These are phyloP conservation scores for Cryphonectria parasitica DNA, from an alignment of 2,329 filamentous ascomycete genomes.

Conservation along the genomic window DNA sequence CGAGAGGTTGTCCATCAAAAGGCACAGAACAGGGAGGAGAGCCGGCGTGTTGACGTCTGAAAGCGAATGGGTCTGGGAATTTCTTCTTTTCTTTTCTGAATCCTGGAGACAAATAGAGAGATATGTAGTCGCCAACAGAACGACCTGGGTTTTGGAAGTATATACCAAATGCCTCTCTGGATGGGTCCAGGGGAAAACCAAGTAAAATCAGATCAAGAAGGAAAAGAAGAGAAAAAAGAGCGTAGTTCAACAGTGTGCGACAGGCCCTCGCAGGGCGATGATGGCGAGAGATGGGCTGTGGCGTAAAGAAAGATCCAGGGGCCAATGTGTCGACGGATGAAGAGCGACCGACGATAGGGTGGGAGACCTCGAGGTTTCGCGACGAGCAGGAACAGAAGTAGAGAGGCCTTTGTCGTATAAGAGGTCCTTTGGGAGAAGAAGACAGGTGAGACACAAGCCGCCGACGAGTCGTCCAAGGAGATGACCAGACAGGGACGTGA, in stretches of 20 bases:
- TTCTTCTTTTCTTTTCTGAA: neutral
- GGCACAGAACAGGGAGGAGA: slow-evolving; percentile 6
- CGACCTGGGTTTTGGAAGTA: neutral
- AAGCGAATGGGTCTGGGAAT: neutral
- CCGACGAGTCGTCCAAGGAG: slow-evolving; percentile 25
- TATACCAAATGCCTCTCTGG: neutral
- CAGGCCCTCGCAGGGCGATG: slow-evolving; percentile 10
- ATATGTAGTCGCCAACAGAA: slow-evolving; percentile 7
- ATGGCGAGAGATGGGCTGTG: neutral
- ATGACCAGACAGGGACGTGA: slow-evolving; percentile 26
- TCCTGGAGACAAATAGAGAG: neutral
- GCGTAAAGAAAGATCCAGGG: neutral
- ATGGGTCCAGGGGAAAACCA: neutral
- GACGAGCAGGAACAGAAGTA: neutral
- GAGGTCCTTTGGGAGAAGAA: neutral
- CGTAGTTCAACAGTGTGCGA: slow-evolving; percentile 4
- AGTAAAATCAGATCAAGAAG: neutral
- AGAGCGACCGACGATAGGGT: slow-evolving; percentile 11
- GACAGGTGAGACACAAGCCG: slow-evolving; percentile 27
- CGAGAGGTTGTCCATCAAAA: slow-evolving; percentile 1
- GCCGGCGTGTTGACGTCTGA: neutral
- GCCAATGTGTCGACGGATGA: slow-evolving; percentile 9
- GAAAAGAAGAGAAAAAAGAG: slow-evolving; percentile 14
- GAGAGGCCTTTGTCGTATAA: neutral
- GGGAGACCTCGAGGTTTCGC: neutral